A percentile compares a stretch with the other conserved stretches of the same genome.
Conservation (phyloP, 192 early-diverging fungal genomes). For the Gryganskiella cystojenkinii region DNA sequence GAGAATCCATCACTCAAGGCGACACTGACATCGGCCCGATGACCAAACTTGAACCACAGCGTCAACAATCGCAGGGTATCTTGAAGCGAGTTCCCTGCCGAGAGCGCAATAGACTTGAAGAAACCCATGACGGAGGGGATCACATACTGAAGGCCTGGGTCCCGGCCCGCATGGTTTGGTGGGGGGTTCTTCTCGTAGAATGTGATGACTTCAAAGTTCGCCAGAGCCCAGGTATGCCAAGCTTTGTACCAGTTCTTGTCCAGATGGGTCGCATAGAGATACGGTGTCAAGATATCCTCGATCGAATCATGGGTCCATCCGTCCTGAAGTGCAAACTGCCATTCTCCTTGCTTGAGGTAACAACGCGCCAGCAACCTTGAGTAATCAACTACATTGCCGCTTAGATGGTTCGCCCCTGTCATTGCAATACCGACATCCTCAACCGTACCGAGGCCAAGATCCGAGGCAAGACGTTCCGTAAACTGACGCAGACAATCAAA, state of each 20-base stretch:
- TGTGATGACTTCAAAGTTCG: slow-evolving; percentile 89
- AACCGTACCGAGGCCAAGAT: slow-evolving; percentile 65
- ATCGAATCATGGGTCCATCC: slow-evolving; percentile 63
- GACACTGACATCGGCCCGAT: slow-evolving; percentile 83
- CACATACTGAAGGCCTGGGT: slow-evolving; percentile 71
- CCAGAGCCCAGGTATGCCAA: slow-evolving; percentile 97
- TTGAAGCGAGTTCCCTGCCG: slow-evolving; percentile 86
- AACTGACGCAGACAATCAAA: slow-evolving; percentile 83
- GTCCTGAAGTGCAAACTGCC: slow-evolving; percentile 75
- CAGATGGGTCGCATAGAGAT: slow-evolving; percentile 86
- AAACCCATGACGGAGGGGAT: slow-evolving; percentile 95
- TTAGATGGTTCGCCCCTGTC: slow-evolving; percentile 55
- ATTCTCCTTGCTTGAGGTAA: slow-evolving; percentile 95
- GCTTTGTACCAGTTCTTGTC: slow-evolving; percentile 96
- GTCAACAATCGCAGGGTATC: slow-evolving; percentile 94
- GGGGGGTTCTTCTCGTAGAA: slow-evolving; percentile 73
- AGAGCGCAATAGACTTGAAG: slow-evolving; percentile 92
- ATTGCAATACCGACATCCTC: slow-evolving; percentile 62
- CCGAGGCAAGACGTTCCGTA: slow-evolving; percentile 78
- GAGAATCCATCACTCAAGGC: slow-evolving; percentile 86
- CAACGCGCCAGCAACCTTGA: slow-evolving; percentile 77
- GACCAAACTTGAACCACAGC: slow-evolving; percentile 96
- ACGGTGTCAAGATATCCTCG: slow-evolving; percentile 83
- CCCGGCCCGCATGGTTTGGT: slow-evolving; percentile 39
- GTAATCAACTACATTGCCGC: slow-evolving; percentile 61